These are phyloP conservation scores for Saprolegnia diclina DNA, from an alignment of 352 stramenopile species.

Conservation along the genomic window DNA sequence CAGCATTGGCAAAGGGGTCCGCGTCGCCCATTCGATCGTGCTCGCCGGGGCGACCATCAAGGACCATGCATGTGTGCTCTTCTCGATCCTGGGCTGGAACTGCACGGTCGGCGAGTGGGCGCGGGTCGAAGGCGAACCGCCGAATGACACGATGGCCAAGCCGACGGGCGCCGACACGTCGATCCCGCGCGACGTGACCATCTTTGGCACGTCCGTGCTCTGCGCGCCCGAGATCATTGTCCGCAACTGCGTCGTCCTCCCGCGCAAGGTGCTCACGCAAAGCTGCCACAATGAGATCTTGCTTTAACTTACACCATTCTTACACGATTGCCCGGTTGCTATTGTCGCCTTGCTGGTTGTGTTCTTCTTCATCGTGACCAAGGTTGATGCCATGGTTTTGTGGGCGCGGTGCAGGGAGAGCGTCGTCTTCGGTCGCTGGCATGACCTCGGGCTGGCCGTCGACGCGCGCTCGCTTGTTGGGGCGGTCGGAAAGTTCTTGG, in stretches of 20 bases:
- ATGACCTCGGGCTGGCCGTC: not conserved
- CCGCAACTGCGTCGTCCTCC: slow-evolving; percentile 84
- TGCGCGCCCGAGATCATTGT: slow-evolving; percentile 84
- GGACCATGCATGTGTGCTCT: slow-evolving; percentile 82
- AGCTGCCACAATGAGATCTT: slow-evolving; percentile 88
- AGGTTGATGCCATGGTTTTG: too few species aligned
- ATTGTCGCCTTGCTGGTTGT: too few species aligned
- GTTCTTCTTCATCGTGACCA: not conserved
- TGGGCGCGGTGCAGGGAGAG: too few species aligned
- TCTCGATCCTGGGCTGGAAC: slow-evolving; percentile 85
- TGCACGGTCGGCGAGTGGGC: slow-evolving; percentile 85
- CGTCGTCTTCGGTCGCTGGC: not conserved
- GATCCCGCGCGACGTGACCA: slow-evolving; percentile 84
- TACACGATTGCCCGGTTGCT: too few species aligned
- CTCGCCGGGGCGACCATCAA: slow-evolving; percentile 84
- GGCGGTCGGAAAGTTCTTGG: not conserved
- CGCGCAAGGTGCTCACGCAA: slow-evolving; percentile 81
- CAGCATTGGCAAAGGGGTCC: slow-evolving; percentile 70
- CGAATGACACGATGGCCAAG: slow-evolving; percentile 67
- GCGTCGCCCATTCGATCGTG: slow-evolving; percentile 84
- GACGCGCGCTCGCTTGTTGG: not conserved
- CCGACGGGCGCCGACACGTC: slow-evolving; percentile 59
- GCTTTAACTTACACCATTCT: slow-evolving; percentile 41
- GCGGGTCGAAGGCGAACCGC: slow-evolving; percentile 73
- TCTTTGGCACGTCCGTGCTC: slow-evolving; percentile 84